Percentiles rank a stretch among this genome's conserved stretches.
Evolutionary conservation across 495 filamentous ascomycete species (phyloP).

Genomic region (Neurospora sp.): DNA sequence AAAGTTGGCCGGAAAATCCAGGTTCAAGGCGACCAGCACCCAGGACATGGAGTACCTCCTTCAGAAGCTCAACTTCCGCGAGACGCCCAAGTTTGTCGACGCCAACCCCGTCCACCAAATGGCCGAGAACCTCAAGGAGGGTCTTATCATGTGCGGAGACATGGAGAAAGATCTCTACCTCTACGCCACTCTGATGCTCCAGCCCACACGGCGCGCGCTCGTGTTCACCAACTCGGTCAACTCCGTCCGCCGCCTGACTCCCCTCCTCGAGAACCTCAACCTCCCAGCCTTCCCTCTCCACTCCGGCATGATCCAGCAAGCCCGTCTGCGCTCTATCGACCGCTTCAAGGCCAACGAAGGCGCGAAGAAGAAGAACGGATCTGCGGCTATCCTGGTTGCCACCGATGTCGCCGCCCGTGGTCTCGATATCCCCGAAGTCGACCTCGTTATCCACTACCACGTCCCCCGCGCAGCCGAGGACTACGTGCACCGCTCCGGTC

Average conservation of each 20-base stretch:
- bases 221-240: slow-evolving; percentile 95
- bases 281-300: slow-evolving; percentile 72
- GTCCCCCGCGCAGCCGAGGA: slow-evolving; percentile 82
- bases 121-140: slow-evolving; percentile 76
- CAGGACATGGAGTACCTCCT: slow-evolving; percentile 86
- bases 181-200: slow-evolving; percentile 75
- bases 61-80: slow-evolving; percentile 77
- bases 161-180: slow-evolving; percentile 97
- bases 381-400: slow-evolving; percentile 68
- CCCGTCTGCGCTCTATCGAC: slow-evolving; percentile 85
- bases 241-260: slow-evolving; percentile 76
- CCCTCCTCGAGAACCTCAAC: slow-evolving; percentile 73
- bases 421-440: slow-evolving; percentile 82
- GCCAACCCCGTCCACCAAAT: slow-evolving; percentile 80
- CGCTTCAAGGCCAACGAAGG: slow-evolving; percentile 62
- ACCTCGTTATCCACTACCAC: slow-evolving; percentile 89
- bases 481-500: slow-evolving; percentile 92
- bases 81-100: slow-evolving; percentile 82
- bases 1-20: slow-evolving; percentile 71
- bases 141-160: slow-evolving; percentile 79
- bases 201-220: slow-evolving; percentile 67
- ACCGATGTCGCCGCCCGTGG: slow-evolving; percentile 96
- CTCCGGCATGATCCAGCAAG: slow-evolving; percentile 92
- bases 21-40: slow-evolving; percentile 54
- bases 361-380: slow-evolving; percentile 10